Conservation (phyloP, 2,329 filamentous ascomycete genomes). For the Trematosphaeria pertusa region DNA sequence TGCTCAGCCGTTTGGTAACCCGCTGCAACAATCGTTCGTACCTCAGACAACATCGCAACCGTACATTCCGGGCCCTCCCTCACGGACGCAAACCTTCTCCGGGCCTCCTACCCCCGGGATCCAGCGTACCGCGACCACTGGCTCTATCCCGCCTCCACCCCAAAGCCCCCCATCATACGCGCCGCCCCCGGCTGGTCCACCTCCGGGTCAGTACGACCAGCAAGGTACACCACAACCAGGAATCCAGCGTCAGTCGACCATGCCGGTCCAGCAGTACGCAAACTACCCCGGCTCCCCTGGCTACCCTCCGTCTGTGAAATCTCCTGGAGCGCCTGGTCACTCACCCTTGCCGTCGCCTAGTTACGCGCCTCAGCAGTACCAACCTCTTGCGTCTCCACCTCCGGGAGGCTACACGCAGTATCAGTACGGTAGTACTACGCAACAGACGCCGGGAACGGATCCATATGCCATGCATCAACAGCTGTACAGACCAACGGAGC, state of each 20-base stretch:
- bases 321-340: slow-evolving; percentile 28
- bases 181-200: slow-evolving; percentile 43
- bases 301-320: slow-evolving; percentile 38
- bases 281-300: slow-evolving; percentile 45
- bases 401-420: slow-evolving; percentile 66
- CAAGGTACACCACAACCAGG: slow-evolving; percentile 33
- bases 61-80: slow-evolving; percentile 53
- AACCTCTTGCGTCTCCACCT: slow-evolving; percentile 50
- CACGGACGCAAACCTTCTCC: slow-evolving; percentile 44
- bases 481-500: slow-evolving; percentile 71
- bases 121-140: slow-evolving; percentile 43
- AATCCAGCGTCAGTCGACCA: slow-evolving; percentile 38
- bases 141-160: slow-evolving; percentile 44
- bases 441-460: slow-evolving; percentile 39
- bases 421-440: slow-evolving; percentile 48
- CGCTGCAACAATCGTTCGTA: slow-evolving; percentile 40
- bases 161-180: slow-evolving; percentile 48
- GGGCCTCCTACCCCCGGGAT: slow-evolving; percentile 35
- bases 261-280: slow-evolving; percentile 47
- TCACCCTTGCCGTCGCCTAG: slow-evolving; percentile 49
- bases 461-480: slow-evolving; percentile 70
- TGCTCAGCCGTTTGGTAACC: slow-evolving; percentile 37
- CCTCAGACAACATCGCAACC: slow-evolving; percentile 44
- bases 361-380: slow-evolving; percentile 45
- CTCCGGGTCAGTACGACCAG: slow-evolving; percentile 29